Base-by-base conservation (phyloP, 1,284 basidiomycete species). In the Marasmius oreades region DNA sequence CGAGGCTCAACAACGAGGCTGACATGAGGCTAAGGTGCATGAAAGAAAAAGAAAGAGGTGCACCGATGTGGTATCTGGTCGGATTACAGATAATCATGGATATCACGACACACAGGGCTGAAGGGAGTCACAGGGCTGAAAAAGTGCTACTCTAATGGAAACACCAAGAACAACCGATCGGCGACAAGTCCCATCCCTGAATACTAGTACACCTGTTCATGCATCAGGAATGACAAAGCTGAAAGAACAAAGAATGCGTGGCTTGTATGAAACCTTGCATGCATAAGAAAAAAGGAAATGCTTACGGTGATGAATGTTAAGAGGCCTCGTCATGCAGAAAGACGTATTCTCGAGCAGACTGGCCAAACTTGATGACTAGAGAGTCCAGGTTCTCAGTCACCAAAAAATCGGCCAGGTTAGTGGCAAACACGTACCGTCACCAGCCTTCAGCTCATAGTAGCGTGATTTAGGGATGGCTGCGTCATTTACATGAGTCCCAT, bases 401-500 rank as follows among this genome's bases (percentile, higher is more conserved):
- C 12, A 43, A 26, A 53, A 52, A 20, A 37, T 33, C 47, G 53
- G 22, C 16, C 46, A 23, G 39, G 60, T 28, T 33, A 31, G 7
- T 51, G 46, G 44, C 51, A 43, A 44, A 53, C 47, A 5, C 23
- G 62, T 60, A 95, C 95, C 90, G 71, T 99, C 96, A 36, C 86
- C 86, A 33, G 83, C 78, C 68, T 86, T 86, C 42, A 99, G 76
- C 72, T 99, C 97, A 67, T 92, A 98, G 72, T 92, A 98, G 55
- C 96, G 78, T 14, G 93, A 88, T 2, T 84, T 77, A 0, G 96
- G 96, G 53, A 99, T 88, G 55, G 82, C 76, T 64, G 88, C 81
- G 57, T 88, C 91, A 67, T 99, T 99, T 51, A 99, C 95, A 58
- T 84, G 80, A 0, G 95, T 98, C 2, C 92, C 89, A 67, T 99